Percentiles rank a stretch among this genome's conserved stretches.
Conservation (phyloP, 1,284 basidiomycete species). For the Apiotrichum gamsii region DNA sequence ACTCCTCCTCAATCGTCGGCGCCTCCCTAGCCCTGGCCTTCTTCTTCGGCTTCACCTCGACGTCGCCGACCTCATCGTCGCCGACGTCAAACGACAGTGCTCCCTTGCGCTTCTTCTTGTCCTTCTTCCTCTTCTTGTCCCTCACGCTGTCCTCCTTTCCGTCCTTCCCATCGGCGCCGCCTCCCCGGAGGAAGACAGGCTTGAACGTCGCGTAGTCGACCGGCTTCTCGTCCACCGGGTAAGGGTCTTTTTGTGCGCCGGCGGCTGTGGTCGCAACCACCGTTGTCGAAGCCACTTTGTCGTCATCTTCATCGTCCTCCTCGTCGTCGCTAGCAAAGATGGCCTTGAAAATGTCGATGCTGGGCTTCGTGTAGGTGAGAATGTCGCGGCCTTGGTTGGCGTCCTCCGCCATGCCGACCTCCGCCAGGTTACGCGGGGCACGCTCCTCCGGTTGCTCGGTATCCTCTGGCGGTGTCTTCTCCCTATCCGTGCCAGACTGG, state of each 20-base stretch:
- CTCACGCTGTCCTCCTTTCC: slow-evolving; percentile 47
- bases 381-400: slow-evolving; percentile 78
- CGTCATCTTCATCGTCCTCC: slow-evolving; percentile 60
- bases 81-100: slow-evolving; percentile 61
- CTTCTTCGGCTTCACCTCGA: slow-evolving; percentile 34
- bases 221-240: slow-evolving; percentile 23
- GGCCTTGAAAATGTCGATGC: slow-evolving; percentile 90
- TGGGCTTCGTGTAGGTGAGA: slow-evolving; percentile 75
- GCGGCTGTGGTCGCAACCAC: slow-evolving; percentile 12
- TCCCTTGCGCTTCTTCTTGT: slow-evolving; percentile 47
- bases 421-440: slow-evolving; percentile 48
- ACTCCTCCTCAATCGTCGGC: slow-evolving; percentile 49
- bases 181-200: slow-evolving; percentile 56
- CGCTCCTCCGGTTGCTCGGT: slow-evolving; percentile 14
- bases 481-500: slow-evolving; percentile 15
- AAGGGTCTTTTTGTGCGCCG: slow-evolving; percentile 16
- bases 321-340: slow-evolving; percentile 88
- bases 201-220: slow-evolving; percentile 37
- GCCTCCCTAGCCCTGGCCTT: slow-evolving; percentile 42
- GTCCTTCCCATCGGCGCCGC: slow-evolving; percentile 8
- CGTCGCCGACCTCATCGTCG: slow-evolving; percentile 52
- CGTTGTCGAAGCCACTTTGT: slow-evolving; percentile 28
- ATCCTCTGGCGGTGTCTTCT: not conserved
- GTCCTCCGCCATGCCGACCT: slow-evolving; percentile 84
- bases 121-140: slow-evolving; percentile 45